These are phyloP conservation scores for Holtermannia corniformis DNA, from an alignment of 768 basidiomycete species.

Conservation along the genomic window DNA sequence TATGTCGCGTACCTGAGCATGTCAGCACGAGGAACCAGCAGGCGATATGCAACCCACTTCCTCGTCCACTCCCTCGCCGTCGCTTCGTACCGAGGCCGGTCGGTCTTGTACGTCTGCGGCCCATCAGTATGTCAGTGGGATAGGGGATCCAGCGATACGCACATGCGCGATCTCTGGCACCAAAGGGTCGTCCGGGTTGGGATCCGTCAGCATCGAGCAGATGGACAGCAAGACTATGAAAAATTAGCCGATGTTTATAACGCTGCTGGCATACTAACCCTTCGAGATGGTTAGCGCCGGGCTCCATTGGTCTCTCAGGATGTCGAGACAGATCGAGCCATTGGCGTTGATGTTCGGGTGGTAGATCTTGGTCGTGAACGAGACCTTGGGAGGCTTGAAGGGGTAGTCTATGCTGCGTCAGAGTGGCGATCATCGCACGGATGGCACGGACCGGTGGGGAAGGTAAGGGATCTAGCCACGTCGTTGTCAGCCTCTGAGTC, in stretches of 20 bases:
- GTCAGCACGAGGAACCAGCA: not conserved
- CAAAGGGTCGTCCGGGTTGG: slow-evolving; percentile 97
- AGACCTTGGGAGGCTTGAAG: slow-evolving; percentile 99
- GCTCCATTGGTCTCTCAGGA: slow-evolving; percentile 97
- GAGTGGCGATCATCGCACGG: not conserved
- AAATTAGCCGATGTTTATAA: not conserved
- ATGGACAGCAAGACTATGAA: slow-evolving; percentile 81
- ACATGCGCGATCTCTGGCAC: slow-evolving; percentile 94
- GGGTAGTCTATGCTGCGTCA: slow-evolving; percentile 79
- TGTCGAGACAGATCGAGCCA: slow-evolving; percentile 97
- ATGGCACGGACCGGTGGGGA: slow-evolving; percentile 37
- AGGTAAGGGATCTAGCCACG: slow-evolving; percentile 36
- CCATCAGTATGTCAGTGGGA: not conserved
- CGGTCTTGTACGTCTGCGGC: slow-evolving; percentile 85
- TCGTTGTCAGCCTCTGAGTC: not conserved
- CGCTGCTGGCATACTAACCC: slow-evolving; percentile 49
- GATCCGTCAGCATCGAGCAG: slow-evolving; percentile 98
- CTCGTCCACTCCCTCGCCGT: slow-evolving; percentile 99
- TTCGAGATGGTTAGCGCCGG: slow-evolving; percentile 98
- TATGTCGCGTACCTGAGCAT: not conserved
- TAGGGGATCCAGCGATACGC: slow-evolving; percentile 18
- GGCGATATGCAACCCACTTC: slow-evolving; percentile 54
- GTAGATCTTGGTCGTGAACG: slow-evolving; percentile 99
- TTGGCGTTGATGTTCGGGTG: slow-evolving; percentile 99
- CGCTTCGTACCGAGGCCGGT: slow-evolving; percentile 90